Conservation (phyloP, 169 alveolate genomes). For the Eimeria brunetti region DNA sequence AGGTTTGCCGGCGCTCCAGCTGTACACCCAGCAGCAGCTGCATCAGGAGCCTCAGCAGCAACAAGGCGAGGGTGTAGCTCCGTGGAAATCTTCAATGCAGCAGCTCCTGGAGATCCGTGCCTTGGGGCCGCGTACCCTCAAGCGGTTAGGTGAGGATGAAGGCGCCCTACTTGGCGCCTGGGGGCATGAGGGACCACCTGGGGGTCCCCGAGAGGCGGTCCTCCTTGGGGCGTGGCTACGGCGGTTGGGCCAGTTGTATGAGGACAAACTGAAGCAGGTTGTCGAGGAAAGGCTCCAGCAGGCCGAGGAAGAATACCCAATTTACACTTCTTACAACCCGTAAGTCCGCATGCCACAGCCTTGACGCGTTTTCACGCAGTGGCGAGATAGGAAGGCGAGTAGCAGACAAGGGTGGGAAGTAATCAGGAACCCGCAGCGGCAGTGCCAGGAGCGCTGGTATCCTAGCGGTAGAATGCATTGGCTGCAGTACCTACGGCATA, state of each 20-base stretch:
- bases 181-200: slow-evolving; percentile 39
- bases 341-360: background rate
- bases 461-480: background rate
- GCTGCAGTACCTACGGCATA: too few relatives aligned
- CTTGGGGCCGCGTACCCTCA: slow-evolving; percentile 4
- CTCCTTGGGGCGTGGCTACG: slow-evolving; percentile 48
- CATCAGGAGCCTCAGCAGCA: background rate
- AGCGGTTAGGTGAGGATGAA: slow-evolving; percentile 27
- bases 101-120: slow-evolving; percentile 43
- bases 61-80: background rate
- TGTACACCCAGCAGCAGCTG: slow-evolving; percentile 31
- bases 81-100: background rate
- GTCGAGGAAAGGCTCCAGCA: slow-evolving; percentile 64
- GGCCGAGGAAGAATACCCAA: slow-evolving; percentile 62
- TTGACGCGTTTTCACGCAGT: background rate
- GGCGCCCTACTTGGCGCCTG: slow-evolving; percentile 48
- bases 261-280: slow-evolving; percentile 8
- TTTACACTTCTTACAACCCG: slow-evolving; percentile 37
- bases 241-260: slow-evolving; percentile 58
- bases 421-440: background rate
- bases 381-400: background rate
- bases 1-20: slow-evolving; percentile 73
- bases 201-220: slow-evolving; percentile 20
- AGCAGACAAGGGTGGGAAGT: background rate
- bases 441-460: background rate